Evolutionary conservation across 495 filamentous ascomycete species (phyloP), one percentile per base, ranked within the genome.

Genomic region (Schizothecium vesticola): DNA sequence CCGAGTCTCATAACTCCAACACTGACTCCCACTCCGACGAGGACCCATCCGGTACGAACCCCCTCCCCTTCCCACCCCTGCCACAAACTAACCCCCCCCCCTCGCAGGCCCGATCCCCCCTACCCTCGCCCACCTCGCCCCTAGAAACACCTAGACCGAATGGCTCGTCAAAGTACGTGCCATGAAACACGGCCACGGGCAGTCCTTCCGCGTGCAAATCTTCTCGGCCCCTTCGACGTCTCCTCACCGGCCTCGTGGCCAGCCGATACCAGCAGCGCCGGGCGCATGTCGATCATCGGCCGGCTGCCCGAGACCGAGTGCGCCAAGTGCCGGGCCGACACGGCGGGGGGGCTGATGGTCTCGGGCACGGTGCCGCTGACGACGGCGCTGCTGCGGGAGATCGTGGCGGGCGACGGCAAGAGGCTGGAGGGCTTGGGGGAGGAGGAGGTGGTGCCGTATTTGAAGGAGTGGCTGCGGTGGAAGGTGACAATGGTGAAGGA

Each of bases 311-410:
- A 59, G 55, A 80, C 77, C 2, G 71, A 72, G 28, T 81, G 79
- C 63, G 75, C 65, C 33, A 78, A 77, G 72, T 81, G 80, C 67
- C 69, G 64, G 36, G 61, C 7, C 8, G 78, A 81, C 64, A 72
- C 66, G 9, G 72, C 69, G 0, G 51, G 63, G 9, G 65, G 73
- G 16, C 63, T 80, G 36, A 70, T 77, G 58, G 72, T 82, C 2
- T 80, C 80, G 29, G 79, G 80, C 4, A 80, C 79, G 23, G 75
- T 83, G 4, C 77, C 80, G 22, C 67, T 83, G 22, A 83, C 81
- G 0, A 68, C 74, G 21, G 80, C 80, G 56, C 69, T 82, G 67
- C 69, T 78, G 64, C 71, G 77, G 68, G 78, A 80, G 58, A 77
- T 79, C 36, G 70, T 76, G 5, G 77, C 69, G 5, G 74, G 73